These are phyloP conservation scores for Licmophora abbreviata DNA, from an alignment of 108 stramenopile species.

Conservation along the genomic window DNA sequence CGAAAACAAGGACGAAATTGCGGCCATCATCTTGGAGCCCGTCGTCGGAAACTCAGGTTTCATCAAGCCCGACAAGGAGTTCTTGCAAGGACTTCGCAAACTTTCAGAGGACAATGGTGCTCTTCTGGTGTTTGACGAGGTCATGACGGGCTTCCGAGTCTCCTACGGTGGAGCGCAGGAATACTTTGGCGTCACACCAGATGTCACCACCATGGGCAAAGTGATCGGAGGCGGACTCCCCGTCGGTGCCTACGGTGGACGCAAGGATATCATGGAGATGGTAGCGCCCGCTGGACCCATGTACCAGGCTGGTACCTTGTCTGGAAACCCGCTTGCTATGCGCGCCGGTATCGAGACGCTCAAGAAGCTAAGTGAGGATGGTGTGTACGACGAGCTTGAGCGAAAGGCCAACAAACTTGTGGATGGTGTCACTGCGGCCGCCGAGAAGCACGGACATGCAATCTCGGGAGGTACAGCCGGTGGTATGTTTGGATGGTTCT, in stretches of 20 bases:
- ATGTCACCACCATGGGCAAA: conserved; percentile 99
- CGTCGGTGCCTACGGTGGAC: conserved; percentile 96
- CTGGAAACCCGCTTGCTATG: conserved; percentile 97
- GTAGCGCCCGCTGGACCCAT: conserved; percentile 97
- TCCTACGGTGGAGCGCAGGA: conserved; percentile 94
- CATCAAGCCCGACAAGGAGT: conserved; percentile 94
- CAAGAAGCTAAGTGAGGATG: conserved; percentile 80
- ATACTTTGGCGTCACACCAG: conserved; percentile 95
- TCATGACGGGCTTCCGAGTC: conserved; percentile 99
- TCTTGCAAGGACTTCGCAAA: conserved; percentile 88
- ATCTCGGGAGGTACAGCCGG: conserved; percentile 84
- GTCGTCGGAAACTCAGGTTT: conserved; percentile 98
- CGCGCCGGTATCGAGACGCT: conserved; percentile 96
- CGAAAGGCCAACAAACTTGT: conserved; percentile 86
- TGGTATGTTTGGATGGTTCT: conserved; percentile 99
- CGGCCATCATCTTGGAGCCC: conserved; percentile 94
- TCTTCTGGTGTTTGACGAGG: conserved; percentile 96
- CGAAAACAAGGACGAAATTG: conserved; percentile 87
- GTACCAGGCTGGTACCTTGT: conserved; percentile 98
- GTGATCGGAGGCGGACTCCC: conserved; percentile 98
- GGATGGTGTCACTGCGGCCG: conserved; percentile 80
- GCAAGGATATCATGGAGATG: conserved; percentile 95
- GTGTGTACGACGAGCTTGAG: conserved; percentile 90
- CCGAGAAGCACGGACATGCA: conserved; percentile 85
- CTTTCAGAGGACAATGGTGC: conserved; percentile 84